Percentiles rank a stretch among this genome's conserved stretches.
phyloP scores from a whole-genome alignment of 2,329 filamentous ascomycete species.

The Didymella pinodella region DNA sequence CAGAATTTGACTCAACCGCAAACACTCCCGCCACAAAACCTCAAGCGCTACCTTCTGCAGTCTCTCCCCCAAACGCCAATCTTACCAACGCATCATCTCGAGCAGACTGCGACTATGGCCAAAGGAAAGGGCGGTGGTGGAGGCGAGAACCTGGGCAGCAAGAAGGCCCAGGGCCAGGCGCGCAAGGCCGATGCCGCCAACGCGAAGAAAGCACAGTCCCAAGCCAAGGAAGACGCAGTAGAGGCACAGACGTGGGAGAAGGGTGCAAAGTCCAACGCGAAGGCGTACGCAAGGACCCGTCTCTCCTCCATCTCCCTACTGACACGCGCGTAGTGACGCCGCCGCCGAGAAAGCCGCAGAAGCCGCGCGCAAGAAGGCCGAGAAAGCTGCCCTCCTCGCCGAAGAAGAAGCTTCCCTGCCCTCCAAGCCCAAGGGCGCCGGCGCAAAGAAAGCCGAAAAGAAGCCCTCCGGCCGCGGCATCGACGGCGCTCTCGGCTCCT shows the following conservation, averaged over 20 bases:
- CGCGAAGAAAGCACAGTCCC: conserved; percentile 75
- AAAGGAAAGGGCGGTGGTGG: conserved; percentile 63
- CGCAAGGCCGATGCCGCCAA: conserved; percentile 90
- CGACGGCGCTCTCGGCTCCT: conserved; percentile 63
- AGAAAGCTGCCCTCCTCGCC: conserved; percentile 80
- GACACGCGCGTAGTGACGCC: conserved; percentile 68
- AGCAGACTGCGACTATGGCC: conserved; percentile 34
- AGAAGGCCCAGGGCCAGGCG: conserved; percentile 89
- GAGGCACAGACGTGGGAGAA: conserved; percentile 84
- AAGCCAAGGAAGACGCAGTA: conserved; percentile 69
- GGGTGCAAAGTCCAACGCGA: conserved; percentile 82
- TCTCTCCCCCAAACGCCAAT: neutral
- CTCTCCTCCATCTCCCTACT: neutral
- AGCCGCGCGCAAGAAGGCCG: conserved; percentile 86
- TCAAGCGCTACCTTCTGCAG: neutral
- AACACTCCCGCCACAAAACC: neutral
- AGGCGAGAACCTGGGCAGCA: conserved; percentile 72
- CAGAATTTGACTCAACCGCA: conserved; percentile 21
- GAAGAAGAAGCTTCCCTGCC: conserved; percentile 78
- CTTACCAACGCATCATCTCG: neutral
- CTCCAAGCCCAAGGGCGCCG: conserved; percentile 70
- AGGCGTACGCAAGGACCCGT: conserved; percentile 72
- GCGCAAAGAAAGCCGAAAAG: conserved; percentile 68
- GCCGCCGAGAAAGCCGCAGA: conserved; percentile 86
- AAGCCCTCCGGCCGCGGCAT: conserved; percentile 66